These are phyloP conservation scores for Cryptococcus sp. DNA, from an alignment of 1,284 basidiomycete species.

Conservation along the genomic window DNA sequence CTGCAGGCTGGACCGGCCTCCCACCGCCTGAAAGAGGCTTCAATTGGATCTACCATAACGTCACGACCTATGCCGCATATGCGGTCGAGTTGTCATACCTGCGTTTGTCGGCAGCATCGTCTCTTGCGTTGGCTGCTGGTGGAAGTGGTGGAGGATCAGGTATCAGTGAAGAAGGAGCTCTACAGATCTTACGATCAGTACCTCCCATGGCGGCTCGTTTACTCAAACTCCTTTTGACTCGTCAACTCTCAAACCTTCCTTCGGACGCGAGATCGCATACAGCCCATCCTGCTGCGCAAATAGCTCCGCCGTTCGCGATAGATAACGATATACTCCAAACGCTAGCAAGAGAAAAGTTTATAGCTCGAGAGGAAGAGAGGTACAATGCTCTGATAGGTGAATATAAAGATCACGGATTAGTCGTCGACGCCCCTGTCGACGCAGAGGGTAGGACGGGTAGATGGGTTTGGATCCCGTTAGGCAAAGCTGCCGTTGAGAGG, in stretches of 20 bases:
- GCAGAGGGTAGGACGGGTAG: constrained; percentile 47
- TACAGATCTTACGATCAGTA: constrained; percentile 80
- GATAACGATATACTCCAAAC: constrained; percentile 49
- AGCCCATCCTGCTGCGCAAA: constrained; percentile 14
- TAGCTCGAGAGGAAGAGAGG: constrained; percentile 81
- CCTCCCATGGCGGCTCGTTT: constrained; percentile 81
- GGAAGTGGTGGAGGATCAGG: constrained; percentile 34
- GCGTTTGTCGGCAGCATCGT: constrained; percentile 31
- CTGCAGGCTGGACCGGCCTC: constrained; percentile 21
- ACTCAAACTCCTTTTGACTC: constrained; percentile 66
- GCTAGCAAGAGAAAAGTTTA: constrained; percentile 64
- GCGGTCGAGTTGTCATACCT: constrained; percentile 67
- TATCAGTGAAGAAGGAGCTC: constrained; percentile 76
- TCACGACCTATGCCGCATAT: constrained; percentile 79
- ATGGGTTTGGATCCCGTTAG: constrained; percentile 77
- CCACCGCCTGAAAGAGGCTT: constrained; percentile 58
- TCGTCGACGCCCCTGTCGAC: constrained; percentile 59
- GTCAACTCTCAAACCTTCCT: constrained; percentile 65
- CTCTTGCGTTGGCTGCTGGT: constrained; percentile 22
- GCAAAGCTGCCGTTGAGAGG: constrained; percentile 62
- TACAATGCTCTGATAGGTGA: constrained; percentile 78
- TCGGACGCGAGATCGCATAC: constrained; percentile 28
- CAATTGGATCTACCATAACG: constrained; percentile 83
- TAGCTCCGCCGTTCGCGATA: constrained; percentile 46
- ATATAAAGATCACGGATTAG: constrained; percentile 83